These are phyloP conservation scores for Bipolaris sorokiniana DNA, from an alignment of 2,329 filamentous ascomycete genomes.

Conservation along the genomic window DNA sequence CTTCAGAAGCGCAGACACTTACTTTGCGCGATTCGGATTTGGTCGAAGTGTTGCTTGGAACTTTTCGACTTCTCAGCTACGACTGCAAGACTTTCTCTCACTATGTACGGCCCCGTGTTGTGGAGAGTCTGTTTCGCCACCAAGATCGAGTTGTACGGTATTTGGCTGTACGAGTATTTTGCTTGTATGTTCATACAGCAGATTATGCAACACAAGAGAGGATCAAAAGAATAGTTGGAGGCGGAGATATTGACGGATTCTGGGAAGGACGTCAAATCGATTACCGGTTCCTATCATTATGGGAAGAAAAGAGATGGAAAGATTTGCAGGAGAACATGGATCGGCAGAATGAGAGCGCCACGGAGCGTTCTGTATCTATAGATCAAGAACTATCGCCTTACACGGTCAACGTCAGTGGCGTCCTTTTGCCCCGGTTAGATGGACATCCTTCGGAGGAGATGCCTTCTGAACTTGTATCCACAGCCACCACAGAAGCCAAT, in stretches of 20 bases:
- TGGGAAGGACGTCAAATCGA: conserved; percentile 81
- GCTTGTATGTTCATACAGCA: conserved; percentile 76
- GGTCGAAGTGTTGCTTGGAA: conserved; percentile 65
- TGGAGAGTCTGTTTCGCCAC: conserved; percentile 72
- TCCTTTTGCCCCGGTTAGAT: conserved; percentile 49
- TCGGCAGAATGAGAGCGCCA: conserved; percentile 5
- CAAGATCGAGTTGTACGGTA: conserved; percentile 70
- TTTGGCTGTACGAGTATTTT: conserved; percentile 81
- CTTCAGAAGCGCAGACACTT: neutral
- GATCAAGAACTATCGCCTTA: conserved; percentile 37
- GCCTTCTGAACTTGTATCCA: conserved; percentile 60
- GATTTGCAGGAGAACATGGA: conserved; percentile 22
- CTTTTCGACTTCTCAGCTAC: conserved; percentile 80
- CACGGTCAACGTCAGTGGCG: conserved; percentile 44
- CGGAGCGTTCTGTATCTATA: conserved; percentile 4
- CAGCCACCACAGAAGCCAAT: conserved; percentile 74
- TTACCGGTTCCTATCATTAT: conserved; percentile 73
- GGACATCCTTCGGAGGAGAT: conserved; percentile 36
- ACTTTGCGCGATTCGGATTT: conserved; percentile 24
- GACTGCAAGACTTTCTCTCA: conserved; percentile 71
- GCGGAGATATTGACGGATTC: conserved; percentile 67
- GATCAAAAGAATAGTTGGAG: conserved; percentile 68
- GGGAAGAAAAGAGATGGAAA: conserved; percentile 65
- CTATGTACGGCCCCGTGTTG: conserved; percentile 68
- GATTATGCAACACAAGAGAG: conserved; percentile 79